Evolutionary conservation across 805 yeast species (phyloP), one percentile per base, ranked within the genome.

Genomic region (Candida maris): DNA sequence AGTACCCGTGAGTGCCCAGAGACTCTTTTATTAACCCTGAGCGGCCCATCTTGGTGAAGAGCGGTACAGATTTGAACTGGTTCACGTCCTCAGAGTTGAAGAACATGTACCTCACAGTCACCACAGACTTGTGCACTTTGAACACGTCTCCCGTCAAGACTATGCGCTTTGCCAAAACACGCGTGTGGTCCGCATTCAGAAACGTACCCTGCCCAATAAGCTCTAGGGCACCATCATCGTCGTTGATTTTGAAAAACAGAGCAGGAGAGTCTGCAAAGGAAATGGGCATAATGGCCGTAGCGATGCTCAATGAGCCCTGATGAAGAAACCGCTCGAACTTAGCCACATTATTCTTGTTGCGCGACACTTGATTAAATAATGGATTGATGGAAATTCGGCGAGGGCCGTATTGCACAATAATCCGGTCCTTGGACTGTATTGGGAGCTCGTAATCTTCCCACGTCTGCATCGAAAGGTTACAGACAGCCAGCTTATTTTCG

Each of bases 1-100:
- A 89, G 68, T 91, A 87, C 45, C 99, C 99, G 59, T 93, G 98
- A 2, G 98, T 93, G 65, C 99, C 99, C 68, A 93, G 71, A 57
- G 89, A 77, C 60, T 91, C 97, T 63, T 86, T 91, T 59, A 94
- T 91, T 61, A 84, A 84, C 37, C 99, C 99, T 15, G 88, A 73
- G 61, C 97, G 79, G 34, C 98, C 99, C 52, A 81, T 73, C 60
- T 85, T 87, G 27, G 97, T 89, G 62, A 87, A 93, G 42, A 93
- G 67, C 28, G 97, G 97, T 48, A 93, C 83, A 4, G 89, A 81
- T 64, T 85, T 85, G 74, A 82, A 93, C 77, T 85, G 85, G 47
- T 75, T 76, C 48, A 94, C 84, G 58, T 93, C 99, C 32, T 84
- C 86, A 8, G 85, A 67, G 54, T 81, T 86, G 79, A 91, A 91